Percentiles rank a stretch among this genome's conserved stretches.
Evolutionary conservation across 176 grass and related monocot genomes (phyloP).

Genomic region (Hyparrhenia diplandra): DNA sequence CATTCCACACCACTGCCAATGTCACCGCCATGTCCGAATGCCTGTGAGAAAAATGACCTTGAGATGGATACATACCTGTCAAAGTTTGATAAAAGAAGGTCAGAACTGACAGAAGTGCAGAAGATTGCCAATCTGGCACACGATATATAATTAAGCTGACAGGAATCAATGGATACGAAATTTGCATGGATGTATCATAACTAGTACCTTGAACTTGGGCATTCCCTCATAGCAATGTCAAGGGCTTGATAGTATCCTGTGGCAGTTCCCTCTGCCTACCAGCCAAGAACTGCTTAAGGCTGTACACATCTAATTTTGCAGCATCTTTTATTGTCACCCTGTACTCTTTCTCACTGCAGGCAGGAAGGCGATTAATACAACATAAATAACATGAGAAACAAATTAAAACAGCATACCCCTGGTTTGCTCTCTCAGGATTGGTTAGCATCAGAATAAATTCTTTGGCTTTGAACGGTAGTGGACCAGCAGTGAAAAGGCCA

Average conservation of each 20-base stretch:
- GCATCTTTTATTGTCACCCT: constrained; percentile 51
- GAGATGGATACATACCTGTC: constrained; percentile 52
- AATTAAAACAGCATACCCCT: constrained; percentile 28
- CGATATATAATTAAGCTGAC: not conserved
- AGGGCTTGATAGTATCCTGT: constrained; percentile 66
- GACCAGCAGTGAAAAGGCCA: constrained; percentile 52
- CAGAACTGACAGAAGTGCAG: not conserved
- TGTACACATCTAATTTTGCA: constrained; percentile 27
- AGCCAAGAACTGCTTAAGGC: constrained; percentile 37
- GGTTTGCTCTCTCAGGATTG: not conserved
- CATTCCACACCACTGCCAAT: constrained; percentile 60
- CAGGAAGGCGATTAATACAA: not conserved
- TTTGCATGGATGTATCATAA: not conserved
- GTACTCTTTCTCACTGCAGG: constrained; percentile 31
- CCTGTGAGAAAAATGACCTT: constrained; percentile 72
- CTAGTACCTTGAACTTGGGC: constrained; percentile 20
- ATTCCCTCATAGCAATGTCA: constrained; percentile 62
- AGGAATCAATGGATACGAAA: not conserved
- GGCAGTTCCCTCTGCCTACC: constrained; percentile 46
- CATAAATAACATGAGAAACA: not conserved
- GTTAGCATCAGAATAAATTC: constrained; percentile 42
- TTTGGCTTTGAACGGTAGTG: constrained; percentile 36
- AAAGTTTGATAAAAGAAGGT: not conserved
- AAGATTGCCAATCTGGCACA: not conserved
- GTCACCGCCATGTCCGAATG: constrained; percentile 22